Base-by-base conservation (phyloP, 2,329 filamentous ascomycete species). In the Penicillium sclerotiorum region DNA sequence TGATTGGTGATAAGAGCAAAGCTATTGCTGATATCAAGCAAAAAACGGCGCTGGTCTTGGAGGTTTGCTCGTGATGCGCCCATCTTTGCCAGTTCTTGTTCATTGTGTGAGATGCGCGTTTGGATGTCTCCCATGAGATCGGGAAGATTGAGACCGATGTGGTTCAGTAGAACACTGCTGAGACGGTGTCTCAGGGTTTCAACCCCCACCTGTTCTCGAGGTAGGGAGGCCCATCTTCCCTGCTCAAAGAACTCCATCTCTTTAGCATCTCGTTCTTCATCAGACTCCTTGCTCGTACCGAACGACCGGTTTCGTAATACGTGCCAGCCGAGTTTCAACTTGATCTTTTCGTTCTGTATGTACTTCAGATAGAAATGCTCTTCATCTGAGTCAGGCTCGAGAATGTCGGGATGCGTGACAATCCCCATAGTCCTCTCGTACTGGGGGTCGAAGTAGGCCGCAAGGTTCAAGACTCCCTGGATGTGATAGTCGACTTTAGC, bases 391-490 rank as follows among this genome's bases (percentile, higher is more conserved):
- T 64, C 64, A 2, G 58, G 42, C 1, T 60, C 51, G 1, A 75
- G 62, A 5, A 58, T 61, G 50, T 80, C 77, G 0, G 74, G 72
- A 33, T 79, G 77, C 0, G 77, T 80, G 32, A 80, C 72, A 22
- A 80, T 69, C 1, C 73, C 77, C 0, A 80, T 55, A 0, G 68
- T 73, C 5, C 73, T 65, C 38, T 63, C 50, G 15, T 65, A 58
- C 0, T 53, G 25, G 2, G 47, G 50, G 46, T 75, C 73, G 47
- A 64, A 66, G 11, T 50, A 58, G 15, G 71, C 67, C 2, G 73
- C 75, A 11, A 75, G 77, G 11, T 79, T 73, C 0, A 82, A 67
- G 4, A 88, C 77, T 8, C 76, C 70, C 58, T 89, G 85, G 25
- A 83, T 80, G 5, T 80, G 80, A 55, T 77, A 73, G 35, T 83